A percentile compares a stretch with the other conserved stretches of the same genome.
phyloP scores from a whole-genome alignment of 202 grass and related monocot species.

The Cymbopogon flexuosus region DNA sequence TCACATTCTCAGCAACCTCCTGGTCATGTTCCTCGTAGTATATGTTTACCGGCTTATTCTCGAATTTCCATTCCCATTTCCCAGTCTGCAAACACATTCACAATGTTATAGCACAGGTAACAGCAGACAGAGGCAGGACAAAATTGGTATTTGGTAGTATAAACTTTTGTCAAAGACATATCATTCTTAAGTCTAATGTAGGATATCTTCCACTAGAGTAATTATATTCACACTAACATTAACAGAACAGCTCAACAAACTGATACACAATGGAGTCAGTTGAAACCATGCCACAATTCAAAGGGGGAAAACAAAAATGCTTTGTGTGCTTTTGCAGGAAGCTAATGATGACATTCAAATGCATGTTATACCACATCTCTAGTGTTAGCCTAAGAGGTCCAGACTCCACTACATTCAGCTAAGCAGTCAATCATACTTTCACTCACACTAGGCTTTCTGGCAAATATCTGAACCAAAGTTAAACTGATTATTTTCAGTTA shows the following conservation, averaged over 20 bases:
- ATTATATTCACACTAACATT: neutral
- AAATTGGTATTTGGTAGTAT: conserved; percentile 21
- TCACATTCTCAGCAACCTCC: conserved; percentile 45
- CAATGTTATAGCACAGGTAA: conserved; percentile 16
- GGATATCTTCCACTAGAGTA: neutral
- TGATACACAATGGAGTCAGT: neutral
- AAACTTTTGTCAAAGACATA: neutral
- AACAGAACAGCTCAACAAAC: neutral
- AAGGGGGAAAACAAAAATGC: neutral
- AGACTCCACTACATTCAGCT: neutral
- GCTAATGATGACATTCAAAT: neutral
- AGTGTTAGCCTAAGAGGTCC: neutral
- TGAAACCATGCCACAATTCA: neutral
- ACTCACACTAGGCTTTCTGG: neutral
- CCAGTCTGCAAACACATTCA: conserved; percentile 58
- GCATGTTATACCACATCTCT: neutral
- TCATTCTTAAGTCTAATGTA: neutral
- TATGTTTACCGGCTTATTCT: conserved; percentile 55
- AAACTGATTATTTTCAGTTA: neutral
- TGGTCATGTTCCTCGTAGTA: conserved; percentile 74
- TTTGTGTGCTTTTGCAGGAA: neutral
- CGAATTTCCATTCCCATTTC: conserved; percentile 84
- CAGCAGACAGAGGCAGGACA: neutral
- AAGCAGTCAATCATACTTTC: neutral
- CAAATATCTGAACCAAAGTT: neutral